Conservation (phyloP, 2,329 filamentous ascomycete genomes). For the Blumeriella jaapii region DNA sequence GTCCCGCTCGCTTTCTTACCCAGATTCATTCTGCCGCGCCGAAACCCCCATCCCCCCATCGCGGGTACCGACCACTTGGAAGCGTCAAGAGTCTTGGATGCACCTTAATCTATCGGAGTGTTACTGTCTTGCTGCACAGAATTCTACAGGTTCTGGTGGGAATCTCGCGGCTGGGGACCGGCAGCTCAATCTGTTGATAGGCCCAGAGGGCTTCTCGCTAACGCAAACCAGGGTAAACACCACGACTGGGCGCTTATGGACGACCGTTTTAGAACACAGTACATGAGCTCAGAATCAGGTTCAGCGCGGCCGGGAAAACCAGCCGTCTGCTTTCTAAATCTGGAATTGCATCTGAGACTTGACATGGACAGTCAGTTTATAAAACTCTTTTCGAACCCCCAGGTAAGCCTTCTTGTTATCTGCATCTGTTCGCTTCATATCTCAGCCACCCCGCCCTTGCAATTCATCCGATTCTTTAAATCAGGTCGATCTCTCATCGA, state of each 20-base stretch:
- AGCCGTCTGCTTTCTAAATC: conserved; percentile 10
- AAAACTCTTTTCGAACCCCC: conserved; percentile 17
- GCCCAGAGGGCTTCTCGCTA: conserved; percentile 1
- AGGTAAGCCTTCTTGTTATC: conserved; percentile 10
- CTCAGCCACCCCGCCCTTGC: too few species aligned
- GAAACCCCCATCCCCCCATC: not conserved
- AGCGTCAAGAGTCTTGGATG: conserved; percentile 2
- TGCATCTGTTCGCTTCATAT: conserved; percentile 9
- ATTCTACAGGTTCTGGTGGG: not conserved
- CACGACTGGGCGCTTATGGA: conserved; percentile 1
- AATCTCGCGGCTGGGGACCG: not conserved
- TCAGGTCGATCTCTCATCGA: conserved; percentile 5
- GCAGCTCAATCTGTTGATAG: conserved; percentile 1
- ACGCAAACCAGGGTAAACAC: not conserved
- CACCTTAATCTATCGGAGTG: not conserved
- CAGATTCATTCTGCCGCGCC: too few species aligned
- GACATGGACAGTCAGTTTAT: conserved; percentile 13
- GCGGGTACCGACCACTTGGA: not conserved
- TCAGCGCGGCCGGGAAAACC: conserved; percentile 5
- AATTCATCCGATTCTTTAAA: conserved; percentile 6
- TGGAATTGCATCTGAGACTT: conserved; percentile 5
- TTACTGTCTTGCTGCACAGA: conserved; percentile 1
- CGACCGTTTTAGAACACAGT: conserved; percentile 9
- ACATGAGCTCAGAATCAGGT: too few species aligned
- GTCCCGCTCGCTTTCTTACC: too few species aligned